phyloP scores from a whole-genome alignment of 768 basidiomycete genomes.

The Dioszegia aurantiaca region DNA sequence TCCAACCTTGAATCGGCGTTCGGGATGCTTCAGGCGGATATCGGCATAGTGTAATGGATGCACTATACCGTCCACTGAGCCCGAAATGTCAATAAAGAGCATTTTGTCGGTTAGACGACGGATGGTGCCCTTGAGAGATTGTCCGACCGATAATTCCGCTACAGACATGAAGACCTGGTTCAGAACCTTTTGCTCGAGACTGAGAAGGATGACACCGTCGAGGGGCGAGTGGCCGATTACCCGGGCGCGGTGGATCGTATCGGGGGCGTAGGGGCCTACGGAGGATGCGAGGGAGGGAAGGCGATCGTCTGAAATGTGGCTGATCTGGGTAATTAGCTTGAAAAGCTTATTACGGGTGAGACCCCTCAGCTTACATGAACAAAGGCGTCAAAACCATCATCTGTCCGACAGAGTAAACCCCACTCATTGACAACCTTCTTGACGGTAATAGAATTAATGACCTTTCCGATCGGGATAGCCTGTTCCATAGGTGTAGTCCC shows the following conservation, averaged over 20 bases:
- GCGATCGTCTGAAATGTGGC: slow-evolving; percentile 87
- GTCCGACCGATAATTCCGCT: slow-evolving; percentile 76
- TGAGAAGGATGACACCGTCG: slow-evolving; percentile 85
- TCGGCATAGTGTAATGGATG: slow-evolving; percentile 97
- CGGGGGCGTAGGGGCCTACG: slow-evolving; percentile 77
- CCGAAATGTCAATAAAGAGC: slow-evolving; percentile 80
- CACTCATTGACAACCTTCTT: slow-evolving; percentile 72
- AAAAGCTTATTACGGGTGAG: too few relatives aligned
- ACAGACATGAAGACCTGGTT: slow-evolving; percentile 83
- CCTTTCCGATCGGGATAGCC: slow-evolving; percentile 69
- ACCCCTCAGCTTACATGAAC: slow-evolving; percentile 77
- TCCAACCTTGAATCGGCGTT: slow-evolving; percentile 82
- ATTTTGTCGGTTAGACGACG: slow-evolving; percentile 76
- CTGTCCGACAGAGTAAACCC: slow-evolving; percentile 70
- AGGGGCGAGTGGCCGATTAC: slow-evolving; percentile 80
- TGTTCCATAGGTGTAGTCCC: slow-evolving; percentile 55
- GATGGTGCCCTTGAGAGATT: slow-evolving; percentile 63
- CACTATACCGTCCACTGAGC: slow-evolving; percentile 84
- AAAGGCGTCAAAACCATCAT: slow-evolving; percentile 69
- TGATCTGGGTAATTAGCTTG: slow-evolving; percentile 64
- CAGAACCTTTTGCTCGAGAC: slow-evolving; percentile 74
- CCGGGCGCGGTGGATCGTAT: slow-evolving; percentile 75
- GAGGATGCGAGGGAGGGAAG: slow-evolving; percentile 67
- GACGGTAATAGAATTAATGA: slow-evolving; percentile 71
- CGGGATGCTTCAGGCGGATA: slow-evolving; percentile 87